Evolutionary conservation across 2,329 filamentous ascomycete genomes (phyloP), one percentile per base, ranked within the genome.

Genomic region (Harringtonia lauricola): DNA sequence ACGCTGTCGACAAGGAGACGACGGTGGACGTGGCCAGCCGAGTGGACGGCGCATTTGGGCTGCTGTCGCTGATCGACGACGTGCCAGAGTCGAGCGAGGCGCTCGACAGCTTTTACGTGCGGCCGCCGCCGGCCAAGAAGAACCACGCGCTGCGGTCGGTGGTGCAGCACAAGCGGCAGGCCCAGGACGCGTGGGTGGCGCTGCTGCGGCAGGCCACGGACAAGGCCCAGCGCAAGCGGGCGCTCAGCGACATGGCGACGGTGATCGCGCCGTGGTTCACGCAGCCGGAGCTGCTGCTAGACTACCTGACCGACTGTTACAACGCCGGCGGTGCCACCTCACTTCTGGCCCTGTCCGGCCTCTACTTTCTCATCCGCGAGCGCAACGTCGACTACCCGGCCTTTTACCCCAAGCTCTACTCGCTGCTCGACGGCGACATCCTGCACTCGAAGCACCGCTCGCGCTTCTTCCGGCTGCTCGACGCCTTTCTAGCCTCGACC

Each of bases 301-400:
- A 98, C 65, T 98, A 96, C 62, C 67, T 98, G 44, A 95, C 88
- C n/a, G 86, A 92, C 64, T 94, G 82, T 26, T 96, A 94, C 66
- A 75, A 95, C 55, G 68, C 81, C 8, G 88, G 90, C 41, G 92
- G 92, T 36, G 83, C 87, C 14, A 87, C 81, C 39, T 90, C 92
- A 5, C 71, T 98, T 5, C 74, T 95, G 18, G 88, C 94, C 2
- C 71, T 98, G 1, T 94, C 86, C 1, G 92, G 92, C 41, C 81
- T 98, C 37, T 98, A 95, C 66, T 92, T 94, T 59, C 75, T 98
- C 42, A 96, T 98, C 54, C 81, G 86, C 51, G 79, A 92, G 59
- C 86, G 86, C 58, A 98, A 98, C 59, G 73, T 98, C 47, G 92
- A 98, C 64, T 98, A 98, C 60, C 88, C 89, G 1, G 82, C 81